These are phyloP conservation scores for Apophysomyces elegans DNA, from an alignment of 371 early-diverging fungal genomes.

Conservation along the genomic window DNA sequence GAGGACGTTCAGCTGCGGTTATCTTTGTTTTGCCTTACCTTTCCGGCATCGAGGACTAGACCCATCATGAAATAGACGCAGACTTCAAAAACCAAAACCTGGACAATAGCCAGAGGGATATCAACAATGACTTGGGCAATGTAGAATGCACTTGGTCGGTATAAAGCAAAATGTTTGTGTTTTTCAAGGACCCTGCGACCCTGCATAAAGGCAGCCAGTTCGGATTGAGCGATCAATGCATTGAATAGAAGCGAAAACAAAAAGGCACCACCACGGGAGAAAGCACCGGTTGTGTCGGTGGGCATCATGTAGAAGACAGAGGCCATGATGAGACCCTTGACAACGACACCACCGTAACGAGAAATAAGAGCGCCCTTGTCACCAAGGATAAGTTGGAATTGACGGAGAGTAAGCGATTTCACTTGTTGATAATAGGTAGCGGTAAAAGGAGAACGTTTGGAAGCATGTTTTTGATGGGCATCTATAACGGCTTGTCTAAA, in stretches of 20 bases:
- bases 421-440: slow-evolving; percentile 55
- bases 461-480: slow-evolving; percentile 48
- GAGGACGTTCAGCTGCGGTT: not conserved
- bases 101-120: slow-evolving; percentile 47
- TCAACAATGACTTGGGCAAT: slow-evolving; percentile 60
- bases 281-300: slow-evolving; percentile 55
- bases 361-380: slow-evolving; percentile 52
- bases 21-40: slow-evolving; percentile 29
- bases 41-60: slow-evolving; percentile 53
- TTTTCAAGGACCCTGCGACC: slow-evolving; percentile 71
- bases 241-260: slow-evolving; percentile 66
- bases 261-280: slow-evolving; percentile 69
- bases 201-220: slow-evolving; percentile 55
- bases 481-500: slow-evolving; percentile 51
- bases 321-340: slow-evolving; percentile 71
- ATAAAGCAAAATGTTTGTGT: slow-evolving; percentile 68
- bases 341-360: slow-evolving; percentile 55
- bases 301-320: slow-evolving; percentile 67
- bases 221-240: slow-evolving; percentile 59
- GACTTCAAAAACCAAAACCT: slow-evolving; percentile 45
- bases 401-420: slow-evolving; percentile 50
- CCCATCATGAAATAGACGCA: slow-evolving; percentile 66
- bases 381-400: slow-evolving; percentile 52
- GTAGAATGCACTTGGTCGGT: slow-evolving; percentile 64
- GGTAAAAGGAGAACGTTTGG: slow-evolving; percentile 48